phyloP scores from a whole-genome alignment of 305 asterid species.

The Petunia hybrid region DNA sequence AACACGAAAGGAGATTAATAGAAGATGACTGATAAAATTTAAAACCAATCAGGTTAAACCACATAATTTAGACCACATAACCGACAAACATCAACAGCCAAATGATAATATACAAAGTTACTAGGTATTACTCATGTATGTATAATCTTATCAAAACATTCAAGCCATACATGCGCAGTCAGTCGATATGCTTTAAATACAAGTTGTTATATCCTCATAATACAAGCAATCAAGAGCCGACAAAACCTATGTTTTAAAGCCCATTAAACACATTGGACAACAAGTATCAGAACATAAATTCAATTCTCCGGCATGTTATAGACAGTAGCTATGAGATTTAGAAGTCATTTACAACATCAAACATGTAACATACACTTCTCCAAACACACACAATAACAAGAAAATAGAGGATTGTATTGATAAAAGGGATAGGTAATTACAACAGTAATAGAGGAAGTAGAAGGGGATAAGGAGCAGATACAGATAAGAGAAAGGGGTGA shows the following conservation, averaged over 20 bases:
- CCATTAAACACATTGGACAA: slow-evolving; percentile 21
- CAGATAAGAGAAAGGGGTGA: too few species aligned
- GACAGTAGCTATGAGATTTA: not conserved
- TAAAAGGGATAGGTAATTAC: too few species aligned
- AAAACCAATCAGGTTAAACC: not conserved
- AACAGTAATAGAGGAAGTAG: too few species aligned
- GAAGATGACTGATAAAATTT: not conserved
- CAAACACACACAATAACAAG: too few species aligned
- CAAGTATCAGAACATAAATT: not conserved
- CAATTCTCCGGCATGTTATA: not conserved
- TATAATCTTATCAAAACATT: not conserved
- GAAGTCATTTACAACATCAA: not conserved
- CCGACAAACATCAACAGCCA: not conserved
- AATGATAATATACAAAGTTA: too few species aligned
- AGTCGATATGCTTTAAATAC: not conserved
- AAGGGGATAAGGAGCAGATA: too few species aligned
- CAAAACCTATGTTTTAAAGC: not conserved
- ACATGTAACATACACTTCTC: too few species aligned
- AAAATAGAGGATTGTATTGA: too few species aligned
- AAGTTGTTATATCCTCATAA: not conserved
- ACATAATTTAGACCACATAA: not conserved
- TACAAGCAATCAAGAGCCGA: not conserved
- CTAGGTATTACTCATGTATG: not conserved
- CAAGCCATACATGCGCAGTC: not conserved
- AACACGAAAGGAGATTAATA: not conserved